phyloP scores from a whole-genome alignment of 805 yeast species.

The Yarrowia sp. region DNA sequence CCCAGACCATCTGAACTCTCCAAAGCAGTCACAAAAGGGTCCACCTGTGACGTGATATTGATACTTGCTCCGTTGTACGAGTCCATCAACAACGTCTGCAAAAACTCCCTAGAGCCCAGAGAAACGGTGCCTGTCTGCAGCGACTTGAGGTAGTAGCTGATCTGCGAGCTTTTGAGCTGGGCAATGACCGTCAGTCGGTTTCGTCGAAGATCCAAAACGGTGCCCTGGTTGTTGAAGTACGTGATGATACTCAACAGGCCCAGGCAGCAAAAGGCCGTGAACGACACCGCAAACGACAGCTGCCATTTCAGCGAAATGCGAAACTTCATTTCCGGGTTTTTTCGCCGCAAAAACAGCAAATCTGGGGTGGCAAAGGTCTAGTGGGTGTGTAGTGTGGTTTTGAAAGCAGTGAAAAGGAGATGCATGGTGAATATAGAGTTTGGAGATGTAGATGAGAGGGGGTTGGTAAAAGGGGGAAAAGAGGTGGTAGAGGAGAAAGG shows the following conservation, averaged over 20 bases:
- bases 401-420: too few species aligned
- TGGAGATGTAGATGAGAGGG: too few species aligned
- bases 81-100: constrained; percentile 55
- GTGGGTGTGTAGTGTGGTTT: too few species aligned
- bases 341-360: background rate
- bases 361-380: too few species aligned
- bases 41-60: background rate
- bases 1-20: constrained; percentile 31
- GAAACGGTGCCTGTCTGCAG: constrained; percentile 65
- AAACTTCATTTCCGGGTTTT: background rate
- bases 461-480: too few species aligned
- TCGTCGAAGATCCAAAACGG: constrained; percentile 56
- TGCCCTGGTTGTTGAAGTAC: constrained; percentile 59
- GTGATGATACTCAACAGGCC: constrained; percentile 20
- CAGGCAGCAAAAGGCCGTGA: constrained; percentile 14
- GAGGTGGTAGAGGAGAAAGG: too few species aligned
- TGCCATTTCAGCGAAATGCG: constrained; percentile 15
- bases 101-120: constrained; percentile 54
- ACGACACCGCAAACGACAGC: constrained; percentile 11
- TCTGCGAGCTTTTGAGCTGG: constrained; percentile 73
- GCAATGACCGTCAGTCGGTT: constrained; percentile 74
- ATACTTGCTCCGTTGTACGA: constrained; percentile 35
- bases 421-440: too few species aligned
- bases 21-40: constrained; percentile 28
- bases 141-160: constrained; percentile 60